These are phyloP conservation scores for Sordaria brevicollis DNA, from an alignment of 495 filamentous ascomycete genomes.

Conservation along the genomic window DNA sequence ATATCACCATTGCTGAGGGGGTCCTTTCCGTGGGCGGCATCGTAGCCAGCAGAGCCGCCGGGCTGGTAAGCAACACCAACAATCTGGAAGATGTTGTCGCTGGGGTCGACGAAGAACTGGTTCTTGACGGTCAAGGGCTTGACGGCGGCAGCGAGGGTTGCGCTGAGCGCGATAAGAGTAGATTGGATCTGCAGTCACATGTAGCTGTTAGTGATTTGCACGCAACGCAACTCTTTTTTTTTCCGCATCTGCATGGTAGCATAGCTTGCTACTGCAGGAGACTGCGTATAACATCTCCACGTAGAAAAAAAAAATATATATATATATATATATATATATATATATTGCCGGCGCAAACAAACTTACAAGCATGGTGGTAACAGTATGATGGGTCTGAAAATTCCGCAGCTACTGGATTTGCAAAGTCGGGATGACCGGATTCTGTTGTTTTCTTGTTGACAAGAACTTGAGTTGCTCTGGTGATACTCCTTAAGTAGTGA, in stretches of 20 bases:
- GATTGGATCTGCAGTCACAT: slow-evolving; percentile 21
- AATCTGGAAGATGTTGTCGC: slow-evolving; percentile 74
- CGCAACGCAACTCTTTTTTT: neutral
- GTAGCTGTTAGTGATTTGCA: neutral
- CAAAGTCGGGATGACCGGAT: neutral
- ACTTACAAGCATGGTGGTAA: neutral
- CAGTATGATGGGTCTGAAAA: neutral
- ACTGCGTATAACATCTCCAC: neutral
- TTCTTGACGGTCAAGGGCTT: slow-evolving; percentile 62
- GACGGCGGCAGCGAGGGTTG: slow-evolving; percentile 53
- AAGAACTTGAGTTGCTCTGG: neutral
- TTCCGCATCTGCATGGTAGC: neutral
- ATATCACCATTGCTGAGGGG: slow-evolving; percentile 62
- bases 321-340: too few relatives aligned
- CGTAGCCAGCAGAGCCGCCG: slow-evolving; percentile 74
- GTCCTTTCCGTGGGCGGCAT: slow-evolving; percentile 48
- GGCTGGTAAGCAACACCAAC: slow-evolving; percentile 94
- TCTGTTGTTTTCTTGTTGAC: neutral
- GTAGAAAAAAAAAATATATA: too few relatives aligned
- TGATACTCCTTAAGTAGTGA: neutral
- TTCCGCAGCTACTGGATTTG: neutral
- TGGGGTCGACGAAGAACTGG: slow-evolving; percentile 75
- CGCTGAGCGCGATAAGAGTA: slow-evolving; percentile 35
- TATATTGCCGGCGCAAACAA: neutral
- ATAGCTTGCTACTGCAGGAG: neutral